Evolutionary conservation across 2,329 filamentous ascomycete species (phyloP).

Genomic region (Aureobasidium sp.): DNA sequence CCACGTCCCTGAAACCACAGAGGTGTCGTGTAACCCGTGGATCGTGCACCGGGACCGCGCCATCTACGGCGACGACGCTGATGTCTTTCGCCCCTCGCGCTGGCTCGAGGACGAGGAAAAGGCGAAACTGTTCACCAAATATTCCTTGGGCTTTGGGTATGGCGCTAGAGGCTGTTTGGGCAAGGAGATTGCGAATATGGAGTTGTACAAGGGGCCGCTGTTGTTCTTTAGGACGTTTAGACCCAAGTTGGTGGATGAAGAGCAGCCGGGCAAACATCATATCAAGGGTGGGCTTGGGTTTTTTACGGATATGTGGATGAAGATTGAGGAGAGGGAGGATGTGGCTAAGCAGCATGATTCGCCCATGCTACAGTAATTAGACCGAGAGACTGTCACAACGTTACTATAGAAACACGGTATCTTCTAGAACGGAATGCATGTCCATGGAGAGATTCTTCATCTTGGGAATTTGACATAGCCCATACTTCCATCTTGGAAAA

Average conservation of each 20-base stretch:
- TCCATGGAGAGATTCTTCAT: too few relatives aligned
- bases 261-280: conserved; percentile 28
- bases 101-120: conserved; percentile 31
- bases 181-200: conserved; percentile 44
- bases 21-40: conserved; percentile 13
- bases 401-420: too few relatives aligned
- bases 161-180: conserved; percentile 42
- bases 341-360: neutral
- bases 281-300: conserved; percentile 37
- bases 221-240: conserved; percentile 36
- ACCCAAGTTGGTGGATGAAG: conserved; percentile 23
- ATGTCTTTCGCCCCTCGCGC: conserved; percentile 18
- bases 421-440: too few relatives aligned
- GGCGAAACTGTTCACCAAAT: conserved; percentile 33
- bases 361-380: too few relatives aligned
- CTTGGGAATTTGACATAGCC: too few relatives aligned
- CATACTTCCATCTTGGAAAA: too few relatives aligned
- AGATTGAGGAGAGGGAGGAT: conserved; percentile 17
- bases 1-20: conserved; percentile 17
- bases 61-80: conserved; percentile 21
- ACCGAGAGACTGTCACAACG: too few relatives aligned
- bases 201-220: conserved; percentile 40
- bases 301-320: conserved; percentile 35
- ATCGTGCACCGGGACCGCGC: conserved; percentile 15
- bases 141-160: conserved; percentile 43